phyloP scores from a whole-genome alignment of 768 basidiomycete genomes.

The Lentinula raphanica region DNA sequence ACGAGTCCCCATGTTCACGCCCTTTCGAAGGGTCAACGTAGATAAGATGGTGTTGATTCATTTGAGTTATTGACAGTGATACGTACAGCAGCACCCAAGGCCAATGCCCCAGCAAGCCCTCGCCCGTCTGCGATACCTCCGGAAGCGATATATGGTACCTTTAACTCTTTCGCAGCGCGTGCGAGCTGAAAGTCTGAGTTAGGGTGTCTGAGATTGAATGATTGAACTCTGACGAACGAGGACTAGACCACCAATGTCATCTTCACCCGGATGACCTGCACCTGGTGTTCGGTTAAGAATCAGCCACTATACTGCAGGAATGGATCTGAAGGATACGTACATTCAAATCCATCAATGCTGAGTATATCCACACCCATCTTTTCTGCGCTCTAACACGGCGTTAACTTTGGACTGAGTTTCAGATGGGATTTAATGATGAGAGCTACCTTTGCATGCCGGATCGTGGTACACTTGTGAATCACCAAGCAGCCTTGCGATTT shows the following conservation, averaged over 20 bases:
- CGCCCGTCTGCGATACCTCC: slow-evolving; percentile 87
- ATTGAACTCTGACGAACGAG: slow-evolving; percentile 42
- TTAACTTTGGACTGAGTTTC: neutral
- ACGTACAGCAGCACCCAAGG: slow-evolving; percentile 75
- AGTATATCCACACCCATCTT: slow-evolving; percentile 79
- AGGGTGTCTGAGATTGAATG: neutral
- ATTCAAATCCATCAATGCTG: slow-evolving; percentile 91
- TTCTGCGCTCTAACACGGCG: slow-evolving; percentile 43
- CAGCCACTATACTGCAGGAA: neutral
- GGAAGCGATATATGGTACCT: slow-evolving; percentile 82
- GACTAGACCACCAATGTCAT: slow-evolving; percentile 85
- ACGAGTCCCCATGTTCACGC: slow-evolving; percentile 87
- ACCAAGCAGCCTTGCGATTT: slow-evolving; percentile 75
- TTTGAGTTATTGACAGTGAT: neutral
- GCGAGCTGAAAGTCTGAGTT: slow-evolving; percentile 54
- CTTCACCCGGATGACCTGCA: slow-evolving; percentile 92
- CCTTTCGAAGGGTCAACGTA: no score
- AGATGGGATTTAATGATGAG: neutral
- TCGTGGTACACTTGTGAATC: slow-evolving; percentile 87
- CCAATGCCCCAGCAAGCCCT: slow-evolving; percentile 76
- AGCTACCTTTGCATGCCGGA: slow-evolving; percentile 75
- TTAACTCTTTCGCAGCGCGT: slow-evolving; percentile 78
- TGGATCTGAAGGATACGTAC: slow-evolving; percentile 31
- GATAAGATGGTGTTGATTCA: no score
- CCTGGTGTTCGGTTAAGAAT: slow-evolving; percentile 35